Conservation (phyloP, 306 rosid species). For the Gleditsia sinensis region DNA sequence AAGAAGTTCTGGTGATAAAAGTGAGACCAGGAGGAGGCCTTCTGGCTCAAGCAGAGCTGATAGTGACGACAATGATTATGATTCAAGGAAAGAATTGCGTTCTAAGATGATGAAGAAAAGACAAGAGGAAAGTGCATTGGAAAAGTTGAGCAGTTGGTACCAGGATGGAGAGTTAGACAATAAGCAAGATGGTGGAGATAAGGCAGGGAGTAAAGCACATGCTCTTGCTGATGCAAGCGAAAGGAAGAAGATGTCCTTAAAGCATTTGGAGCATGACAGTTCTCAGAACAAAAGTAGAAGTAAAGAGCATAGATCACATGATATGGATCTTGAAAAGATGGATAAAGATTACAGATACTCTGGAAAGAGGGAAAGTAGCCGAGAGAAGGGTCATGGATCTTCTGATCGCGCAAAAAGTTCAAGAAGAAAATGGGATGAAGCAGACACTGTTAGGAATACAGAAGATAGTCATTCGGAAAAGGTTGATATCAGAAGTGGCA, state of each 20-base stretch:
- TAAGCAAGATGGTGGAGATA: conserved; percentile 63
- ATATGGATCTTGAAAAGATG: conserved; percentile 52
- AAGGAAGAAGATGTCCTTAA: conserved; percentile 50
- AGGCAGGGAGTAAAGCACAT: conserved; percentile 44
- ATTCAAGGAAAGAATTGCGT: conserved; percentile 58
- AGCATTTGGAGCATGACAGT: conserved; percentile 51
- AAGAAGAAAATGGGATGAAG: conserved; percentile 89
- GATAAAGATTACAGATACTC: conserved; percentile 60
- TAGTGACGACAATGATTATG: conserved; percentile 71
- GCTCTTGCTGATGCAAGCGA: conserved; percentile 52
- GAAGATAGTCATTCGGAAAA: conserved; percentile 62
- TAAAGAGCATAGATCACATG: conserved; percentile 54
- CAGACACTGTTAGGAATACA: conserved; percentile 49
- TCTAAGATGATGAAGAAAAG: conserved; percentile 71
- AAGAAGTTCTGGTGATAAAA: conserved; percentile 51
- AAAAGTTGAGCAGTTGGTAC: conserved; percentile 84
- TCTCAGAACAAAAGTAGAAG: conserved; percentile 53
- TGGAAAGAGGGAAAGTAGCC: conserved; percentile 60
- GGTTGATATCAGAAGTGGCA: conserved; percentile 51
- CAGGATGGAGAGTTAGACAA: conserved; percentile 83
- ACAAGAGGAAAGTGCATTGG: conserved; percentile 86
- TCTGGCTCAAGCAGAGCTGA: conserved; percentile 60
- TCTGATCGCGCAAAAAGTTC: conserved; percentile 63
- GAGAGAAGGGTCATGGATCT: conserved; percentile 74
- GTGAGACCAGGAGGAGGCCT: conserved; percentile 53